Evolutionary conservation across 208 protist genomes (phyloP).

Genomic region (Zelonia costaricensis): DNA sequence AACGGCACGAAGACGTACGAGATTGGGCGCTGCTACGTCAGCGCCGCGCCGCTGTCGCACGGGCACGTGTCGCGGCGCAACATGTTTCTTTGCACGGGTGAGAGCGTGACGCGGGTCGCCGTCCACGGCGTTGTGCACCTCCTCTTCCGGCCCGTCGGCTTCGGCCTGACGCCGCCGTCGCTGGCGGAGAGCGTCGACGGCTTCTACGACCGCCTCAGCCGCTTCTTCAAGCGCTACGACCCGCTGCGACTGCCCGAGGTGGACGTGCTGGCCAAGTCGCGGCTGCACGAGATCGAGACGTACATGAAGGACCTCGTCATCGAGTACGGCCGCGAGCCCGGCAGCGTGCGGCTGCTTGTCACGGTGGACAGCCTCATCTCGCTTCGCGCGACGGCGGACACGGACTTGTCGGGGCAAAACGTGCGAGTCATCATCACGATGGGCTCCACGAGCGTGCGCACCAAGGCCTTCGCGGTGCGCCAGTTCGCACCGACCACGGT

Average conservation of each 20-base stretch:
- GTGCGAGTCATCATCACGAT: conserved; percentile 72
- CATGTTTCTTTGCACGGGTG: conserved; percentile 62
- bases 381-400: conserved; percentile 35
- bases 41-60: conserved; percentile 43
- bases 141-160: conserved; percentile 51
- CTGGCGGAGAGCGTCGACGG: conserved; percentile 42
- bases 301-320: conserved; percentile 77
- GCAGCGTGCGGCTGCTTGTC: conserved; percentile 54
- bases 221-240: conserved; percentile 84
- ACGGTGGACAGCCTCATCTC: conserved; percentile 48
- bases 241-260: conserved; percentile 51
- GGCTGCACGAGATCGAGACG: conserved; percentile 43
- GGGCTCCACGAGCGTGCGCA: conserved; percentile 49
- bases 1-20: conserved; percentile 40
- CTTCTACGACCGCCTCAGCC: conserved; percentile 70
- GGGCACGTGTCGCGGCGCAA: conserved; percentile 53
- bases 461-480: conserved; percentile 38
- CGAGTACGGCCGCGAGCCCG: conserved; percentile 76
- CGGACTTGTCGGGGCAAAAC: conserved; percentile 47
- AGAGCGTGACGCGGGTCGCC: conserved; percentile 29
- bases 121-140: conserved; percentile 65
- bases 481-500: conserved; percentile 54
- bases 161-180: conserved; percentile 48
- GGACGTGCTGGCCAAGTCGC: conserved; percentile 52
- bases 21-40: conserved; percentile 63